These are phyloP conservation scores for Lactarius akahatsu DNA, from an alignment of 768 basidiomycete genomes.

Conservation along the genomic window DNA sequence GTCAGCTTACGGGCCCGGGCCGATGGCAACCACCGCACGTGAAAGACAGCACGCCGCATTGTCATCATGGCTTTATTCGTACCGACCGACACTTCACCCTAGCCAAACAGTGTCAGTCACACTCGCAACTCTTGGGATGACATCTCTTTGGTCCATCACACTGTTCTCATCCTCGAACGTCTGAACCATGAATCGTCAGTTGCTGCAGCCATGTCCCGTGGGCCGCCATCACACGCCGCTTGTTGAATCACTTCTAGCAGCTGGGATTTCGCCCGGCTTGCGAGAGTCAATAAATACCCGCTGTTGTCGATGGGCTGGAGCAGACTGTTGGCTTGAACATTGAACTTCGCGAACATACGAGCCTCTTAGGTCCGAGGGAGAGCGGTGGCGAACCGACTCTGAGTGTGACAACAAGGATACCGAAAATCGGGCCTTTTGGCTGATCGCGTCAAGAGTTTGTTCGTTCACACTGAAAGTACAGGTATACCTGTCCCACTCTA, in stretches of 20 bases:
- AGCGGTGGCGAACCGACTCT: no score
- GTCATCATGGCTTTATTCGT: not conserved
- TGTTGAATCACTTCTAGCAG: not conserved
- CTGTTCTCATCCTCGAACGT: not conserved
- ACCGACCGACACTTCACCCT: not conserved
- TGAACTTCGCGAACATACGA: not conserved
- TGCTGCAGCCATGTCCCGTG: not conserved
- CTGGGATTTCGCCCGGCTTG: not conserved
- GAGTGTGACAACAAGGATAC: no score
- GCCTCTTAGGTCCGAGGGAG: no score
- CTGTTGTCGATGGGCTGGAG: not conserved
- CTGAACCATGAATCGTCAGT: not conserved
- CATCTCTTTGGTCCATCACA: not conserved
- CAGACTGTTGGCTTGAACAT: not conserved
- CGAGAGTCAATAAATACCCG: not conserved
- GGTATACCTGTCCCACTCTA: not conserved
- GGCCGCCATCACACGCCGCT: slow-evolving; percentile 12
- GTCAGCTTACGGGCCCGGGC: not conserved
- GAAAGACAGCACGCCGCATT: not conserved
- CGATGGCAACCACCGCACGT: not conserved
- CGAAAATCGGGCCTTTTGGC: no score
- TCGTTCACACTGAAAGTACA: no score
- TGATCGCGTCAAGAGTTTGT: no score
- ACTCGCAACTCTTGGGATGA: not conserved
- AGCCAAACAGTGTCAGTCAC: not conserved